Evolutionary conservation across 345 rosid species (phyloP).

Genomic region (Populus ilicifolia): DNA sequence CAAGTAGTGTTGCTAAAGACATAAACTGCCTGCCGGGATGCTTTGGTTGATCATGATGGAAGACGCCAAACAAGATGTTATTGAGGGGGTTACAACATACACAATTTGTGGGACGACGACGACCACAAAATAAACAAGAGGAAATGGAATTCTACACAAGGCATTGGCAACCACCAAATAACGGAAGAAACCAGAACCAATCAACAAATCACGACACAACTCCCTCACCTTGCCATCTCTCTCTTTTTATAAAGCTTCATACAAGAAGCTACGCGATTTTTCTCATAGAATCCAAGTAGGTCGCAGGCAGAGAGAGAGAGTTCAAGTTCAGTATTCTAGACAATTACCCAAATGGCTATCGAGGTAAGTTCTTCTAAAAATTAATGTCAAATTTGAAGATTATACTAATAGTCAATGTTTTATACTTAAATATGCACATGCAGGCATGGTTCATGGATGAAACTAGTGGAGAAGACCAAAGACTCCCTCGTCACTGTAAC

Average conservation of each 20-base stretch:
- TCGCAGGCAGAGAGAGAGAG: background rate
- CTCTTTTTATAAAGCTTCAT: too few relatives aligned
- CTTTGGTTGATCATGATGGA: background rate
- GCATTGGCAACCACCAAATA: conserved; percentile 8
- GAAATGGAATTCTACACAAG: conserved; percentile 27
- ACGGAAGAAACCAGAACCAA: background rate
- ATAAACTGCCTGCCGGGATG: background rate
- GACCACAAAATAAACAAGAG: conserved; percentile 30
- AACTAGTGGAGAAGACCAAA: conserved; percentile 39
- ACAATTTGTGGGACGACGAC: too few relatives aligned
- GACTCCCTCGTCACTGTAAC: conserved; percentile 48
- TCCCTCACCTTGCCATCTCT: background rate
- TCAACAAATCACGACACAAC: background rate
- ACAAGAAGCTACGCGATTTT: background rate
- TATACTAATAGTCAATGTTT: too few relatives aligned
- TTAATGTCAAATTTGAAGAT: too few relatives aligned
- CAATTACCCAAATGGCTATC: conserved; percentile 36
- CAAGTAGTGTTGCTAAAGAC: too few relatives aligned
- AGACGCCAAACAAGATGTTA: conserved; percentile 15
- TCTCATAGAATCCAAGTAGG: too few relatives aligned
- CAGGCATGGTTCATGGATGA: conserved; percentile 75
- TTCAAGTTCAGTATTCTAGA: background rate
- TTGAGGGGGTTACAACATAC: background rate
- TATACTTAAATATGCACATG: conserved; percentile 11
- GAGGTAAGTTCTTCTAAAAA: conserved; percentile 33